Evolutionary conservation across 257 asterid genomes (phyloP), one percentile per base, ranked within the genome.

Genomic region (Penstemon barbatus): DNA sequence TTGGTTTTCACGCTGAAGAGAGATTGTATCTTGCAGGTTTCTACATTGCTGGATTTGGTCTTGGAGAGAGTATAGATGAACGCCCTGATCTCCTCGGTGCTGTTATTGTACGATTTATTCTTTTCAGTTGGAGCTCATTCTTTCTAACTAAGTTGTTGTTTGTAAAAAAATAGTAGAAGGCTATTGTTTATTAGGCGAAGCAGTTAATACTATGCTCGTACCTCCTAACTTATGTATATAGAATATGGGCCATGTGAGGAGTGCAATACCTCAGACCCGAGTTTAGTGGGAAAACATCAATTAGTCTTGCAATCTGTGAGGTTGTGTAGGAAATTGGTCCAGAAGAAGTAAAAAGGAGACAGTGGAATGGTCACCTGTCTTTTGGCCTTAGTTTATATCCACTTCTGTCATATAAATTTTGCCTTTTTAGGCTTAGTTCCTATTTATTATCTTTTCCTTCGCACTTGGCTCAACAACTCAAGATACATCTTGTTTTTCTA

Each of bases 11-110:
- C 1, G 12, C 49, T 78, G 65, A 56, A 59, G 59, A 63, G 70
- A 63, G 69, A 43, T 38, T 75, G 40, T 49, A 37, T 73, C 11
- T 65, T 79, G 74, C 88, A 93, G 99, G 99, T 56, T 93, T 81
- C 75, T 87, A 82, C 84, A 85, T 93, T 75, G 87, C 89, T 67
- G 97, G 99, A 51, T 88, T 93, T 79, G 99, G 96, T 64, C 87
- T 85, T 69, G 99, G 99, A 19, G 97, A 93, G 83, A 88, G 86
- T 78, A 79, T 84, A 85, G 96, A 83, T 8, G 92, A 85, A 72
- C 91, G 97, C 71, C 74, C 89, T 65, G 80, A 85, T 62, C 90
- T 93, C 77, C 96, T 90, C 50, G 68, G 73, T 57, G 96, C 92
- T 76, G 70, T 87, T 61, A 84, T 71, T 63, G 99, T 93, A 88